These are phyloP conservation scores for Leptodontidium sp. DNA, from an alignment of 2,329 filamentous ascomycete species.

Conservation along the genomic window DNA sequence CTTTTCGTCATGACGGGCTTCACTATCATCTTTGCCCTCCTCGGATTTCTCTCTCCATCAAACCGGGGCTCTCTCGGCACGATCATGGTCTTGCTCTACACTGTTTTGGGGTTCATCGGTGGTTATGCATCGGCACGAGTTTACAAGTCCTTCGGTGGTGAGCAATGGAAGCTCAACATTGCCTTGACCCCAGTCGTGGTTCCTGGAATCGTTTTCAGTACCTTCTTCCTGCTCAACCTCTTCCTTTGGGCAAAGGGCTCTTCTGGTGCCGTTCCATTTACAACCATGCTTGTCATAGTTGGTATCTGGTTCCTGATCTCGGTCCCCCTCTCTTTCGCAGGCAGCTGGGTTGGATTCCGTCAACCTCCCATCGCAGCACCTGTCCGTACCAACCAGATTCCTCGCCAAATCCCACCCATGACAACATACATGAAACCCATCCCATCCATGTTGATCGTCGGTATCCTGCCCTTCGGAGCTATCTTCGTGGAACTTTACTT, in stretches of 20 bases:
- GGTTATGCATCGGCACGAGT: conserved; percentile 88
- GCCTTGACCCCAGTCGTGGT: conserved; percentile 85
- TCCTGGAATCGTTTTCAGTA: conserved; percentile 83
- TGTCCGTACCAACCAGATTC: conserved; percentile 96
- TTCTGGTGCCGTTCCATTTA: conserved; percentile 93
- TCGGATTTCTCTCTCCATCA: conserved; percentile 94
- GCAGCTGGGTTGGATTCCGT: conserved; percentile 94
- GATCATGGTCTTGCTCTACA: conserved; percentile 92
- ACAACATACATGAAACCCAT: conserved; percentile 85
- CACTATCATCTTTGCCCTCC: conserved; percentile 90
- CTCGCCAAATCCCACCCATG: conserved; percentile 89
- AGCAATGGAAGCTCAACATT: conserved; percentile 95
- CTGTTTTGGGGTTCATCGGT: conserved; percentile 88
- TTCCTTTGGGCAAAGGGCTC: conserved; percentile 95
- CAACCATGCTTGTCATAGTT: conserved; percentile 93
- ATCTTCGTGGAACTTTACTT: conserved; percentile 99
- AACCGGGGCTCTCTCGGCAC: conserved; percentile 95
- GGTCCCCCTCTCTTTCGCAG: conserved; percentile 86
- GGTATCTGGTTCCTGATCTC: conserved; percentile 98
- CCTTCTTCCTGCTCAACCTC: conserved; percentile 93
- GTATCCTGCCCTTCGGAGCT: conserved; percentile 91
- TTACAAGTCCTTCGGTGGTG: conserved; percentile 95
- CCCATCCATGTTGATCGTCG: conserved; percentile 90
- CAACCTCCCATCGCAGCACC: conserved; percentile 76
- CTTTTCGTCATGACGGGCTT: conserved; percentile 97